Evolutionary conservation across 208 protist genomes (phyloP).

Genomic region (Histomonas meleagridis): DNA sequence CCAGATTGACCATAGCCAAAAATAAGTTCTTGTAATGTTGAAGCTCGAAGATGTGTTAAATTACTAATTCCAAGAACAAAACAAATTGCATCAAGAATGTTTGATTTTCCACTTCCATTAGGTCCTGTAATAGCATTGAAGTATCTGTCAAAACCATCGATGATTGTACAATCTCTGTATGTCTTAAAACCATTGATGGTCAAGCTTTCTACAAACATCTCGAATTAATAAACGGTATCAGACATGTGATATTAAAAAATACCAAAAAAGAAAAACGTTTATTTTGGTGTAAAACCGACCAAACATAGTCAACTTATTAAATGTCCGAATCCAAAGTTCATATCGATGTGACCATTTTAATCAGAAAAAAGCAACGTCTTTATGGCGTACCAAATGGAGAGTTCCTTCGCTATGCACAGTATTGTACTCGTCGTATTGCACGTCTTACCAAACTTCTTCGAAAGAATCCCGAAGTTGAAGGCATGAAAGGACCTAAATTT

Average conservation of each 20-base stretch:
- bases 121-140: slow-evolving; percentile 99
- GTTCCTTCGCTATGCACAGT: not conserved
- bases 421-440: not conserved
- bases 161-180: slow-evolving; percentile 84
- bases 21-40: slow-evolving; percentile 82
- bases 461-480: not conserved
- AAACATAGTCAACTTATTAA: no score
- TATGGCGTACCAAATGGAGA: not conserved
- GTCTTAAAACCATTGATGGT: slow-evolving; percentile 99
- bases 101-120: slow-evolving; percentile 98
- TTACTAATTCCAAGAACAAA: slow-evolving; percentile 99
- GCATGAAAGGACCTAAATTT: not conserved
- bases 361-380: not conserved
- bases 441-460: not conserved
- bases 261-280: no score
- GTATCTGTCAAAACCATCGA: slow-evolving; percentile 81
- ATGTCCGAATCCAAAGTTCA: no score
- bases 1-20: slow-evolving; percentile 98
- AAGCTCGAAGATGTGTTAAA: slow-evolving; percentile 65
- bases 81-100: slow-evolving; percentile 99
- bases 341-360: not conserved
- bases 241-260: no score
- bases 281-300: no score
- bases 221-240: not conserved
- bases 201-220: slow-evolving; percentile 95